Conservation (phyloP, 2,329 filamentous ascomycete species). For the Chrysoporthe austroafricana region DNA sequence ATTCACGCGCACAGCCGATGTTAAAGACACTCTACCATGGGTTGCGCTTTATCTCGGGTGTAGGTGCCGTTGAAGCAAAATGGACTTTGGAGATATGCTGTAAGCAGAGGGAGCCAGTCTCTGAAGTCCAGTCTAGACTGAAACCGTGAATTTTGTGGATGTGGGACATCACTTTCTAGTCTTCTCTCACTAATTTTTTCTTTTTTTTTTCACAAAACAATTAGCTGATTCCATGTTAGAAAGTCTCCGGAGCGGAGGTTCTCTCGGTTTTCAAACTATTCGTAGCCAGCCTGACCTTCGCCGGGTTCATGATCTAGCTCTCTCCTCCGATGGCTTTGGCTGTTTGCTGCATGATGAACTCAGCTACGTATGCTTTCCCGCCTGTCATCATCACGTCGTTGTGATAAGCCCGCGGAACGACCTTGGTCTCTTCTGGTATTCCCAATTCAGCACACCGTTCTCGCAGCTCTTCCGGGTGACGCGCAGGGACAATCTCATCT, state of each 20-base stretch:
- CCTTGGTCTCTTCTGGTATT: constrained; percentile 48
- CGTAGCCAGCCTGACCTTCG: neutral
- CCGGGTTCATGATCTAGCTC: too few species aligned
- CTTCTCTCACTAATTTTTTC: neutral
- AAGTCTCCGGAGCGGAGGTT: neutral
- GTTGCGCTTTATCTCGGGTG: too few species aligned
- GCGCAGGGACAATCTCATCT: constrained; percentile 61
- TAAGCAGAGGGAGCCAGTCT: neutral
- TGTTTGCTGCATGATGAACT: constrained; percentile 43
- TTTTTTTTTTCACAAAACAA: neutral
- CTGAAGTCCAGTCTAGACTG: neutral
- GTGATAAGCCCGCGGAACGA: constrained; percentile 56
- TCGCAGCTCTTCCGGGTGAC: constrained; percentile 52
- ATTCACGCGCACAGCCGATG: too few species aligned
- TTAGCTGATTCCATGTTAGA: neutral
- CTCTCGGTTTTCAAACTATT: too few species aligned
- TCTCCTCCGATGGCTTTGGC: neutral
- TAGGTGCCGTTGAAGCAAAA: too few species aligned
- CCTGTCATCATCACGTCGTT: constrained; percentile 56
- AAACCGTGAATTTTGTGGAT: neutral
- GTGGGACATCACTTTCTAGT: neutral
- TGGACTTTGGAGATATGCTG: too few species aligned
- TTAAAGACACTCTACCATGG: too few species aligned
- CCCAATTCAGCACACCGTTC: constrained; percentile 52
- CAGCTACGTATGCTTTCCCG: constrained; percentile 50